Evolutionary conservation across 306 rosid species (phyloP).

Genomic region (Vicia villosa): DNA sequence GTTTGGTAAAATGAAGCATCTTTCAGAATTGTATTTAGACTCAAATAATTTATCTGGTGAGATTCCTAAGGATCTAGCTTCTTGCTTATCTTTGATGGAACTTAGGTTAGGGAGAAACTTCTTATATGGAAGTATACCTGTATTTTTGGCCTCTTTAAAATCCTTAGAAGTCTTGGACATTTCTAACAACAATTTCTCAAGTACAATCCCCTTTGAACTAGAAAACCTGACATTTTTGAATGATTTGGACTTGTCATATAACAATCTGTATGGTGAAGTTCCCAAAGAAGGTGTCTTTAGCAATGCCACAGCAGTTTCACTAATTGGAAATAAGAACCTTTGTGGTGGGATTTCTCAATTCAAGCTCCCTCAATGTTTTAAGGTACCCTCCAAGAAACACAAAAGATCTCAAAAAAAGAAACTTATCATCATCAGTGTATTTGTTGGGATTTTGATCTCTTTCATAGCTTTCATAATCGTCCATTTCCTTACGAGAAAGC

Average conservation of each 20-base stretch:
- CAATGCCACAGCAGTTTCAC: slow-evolving; percentile 17
- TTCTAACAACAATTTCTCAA: slow-evolving; percentile 39
- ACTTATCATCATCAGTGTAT: slow-evolving; percentile 1
- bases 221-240: slow-evolving; percentile 6
- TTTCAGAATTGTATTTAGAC: neutral
- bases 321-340: slow-evolving; percentile 31
- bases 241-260: slow-evolving; percentile 36
- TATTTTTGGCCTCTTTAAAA: slow-evolving; percentile 1
- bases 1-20: slow-evolving; percentile 25
- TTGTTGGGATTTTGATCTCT: neutral
- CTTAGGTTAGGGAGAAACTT: neutral
- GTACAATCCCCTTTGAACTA: slow-evolving; percentile 26
- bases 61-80: slow-evolving; percentile 30
- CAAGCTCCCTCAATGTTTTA: slow-evolving; percentile 17
- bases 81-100: slow-evolving; percentile 2
- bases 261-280: slow-evolving; percentile 45
- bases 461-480: neutral
- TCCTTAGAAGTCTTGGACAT: slow-evolving; percentile 23
- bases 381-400: neutral
- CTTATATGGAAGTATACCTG: slow-evolving; percentile 33
- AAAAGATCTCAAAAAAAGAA: neutral
- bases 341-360: slow-evolving; percentile 46
- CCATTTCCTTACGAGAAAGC: neutral
- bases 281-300: slow-evolving; percentile 41
- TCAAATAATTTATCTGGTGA: slow-evolving; percentile 30